These are phyloP conservation scores for Cercospora citrullina DNA, from an alignment of 2,329 filamentous ascomycete species.

Conservation along the genomic window DNA sequence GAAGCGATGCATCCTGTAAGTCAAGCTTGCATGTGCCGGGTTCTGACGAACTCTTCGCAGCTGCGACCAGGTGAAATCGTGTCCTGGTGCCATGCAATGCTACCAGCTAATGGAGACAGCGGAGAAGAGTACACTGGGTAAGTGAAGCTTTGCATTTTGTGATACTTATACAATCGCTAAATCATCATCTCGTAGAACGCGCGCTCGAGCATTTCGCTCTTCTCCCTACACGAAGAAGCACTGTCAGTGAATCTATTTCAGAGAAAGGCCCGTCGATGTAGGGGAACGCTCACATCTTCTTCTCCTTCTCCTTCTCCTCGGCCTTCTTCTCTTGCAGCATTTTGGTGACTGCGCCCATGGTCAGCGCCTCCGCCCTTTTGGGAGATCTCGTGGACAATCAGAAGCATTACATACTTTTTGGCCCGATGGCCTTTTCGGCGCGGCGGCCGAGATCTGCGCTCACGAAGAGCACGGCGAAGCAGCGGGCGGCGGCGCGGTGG, in stretches of 20 bases:
- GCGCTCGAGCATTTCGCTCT: not conserved
- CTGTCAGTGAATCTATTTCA: not conserved
- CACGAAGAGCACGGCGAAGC: not conserved
- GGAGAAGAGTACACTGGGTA: not conserved
- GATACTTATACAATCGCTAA: not conserved
- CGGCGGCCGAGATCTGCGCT: not conserved
- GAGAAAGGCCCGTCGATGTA: not conserved
- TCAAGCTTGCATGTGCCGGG: not conserved
- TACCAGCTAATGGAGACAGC: not conserved
- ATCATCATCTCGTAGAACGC: not conserved
- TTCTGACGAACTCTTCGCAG: not conserved
- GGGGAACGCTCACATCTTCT: not conserved
- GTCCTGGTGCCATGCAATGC: not conserved
- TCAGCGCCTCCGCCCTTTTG: not conserved
- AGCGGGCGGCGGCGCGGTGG: not conserved
- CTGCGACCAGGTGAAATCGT: not conserved
- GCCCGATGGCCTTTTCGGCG: not conserved
- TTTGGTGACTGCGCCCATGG: not conserved
- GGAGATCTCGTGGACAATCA: not conserved
- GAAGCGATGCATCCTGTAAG: conserved; percentile 1
- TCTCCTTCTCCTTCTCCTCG: not conserved
- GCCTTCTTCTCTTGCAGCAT: not conserved
- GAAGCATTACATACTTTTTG: not conserved
- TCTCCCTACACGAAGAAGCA: not conserved
- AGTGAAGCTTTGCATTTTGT: not conserved